Base-by-base conservation (phyloP, 2,329 filamentous ascomycete species). In the Pseudocercospora musae region DNA sequence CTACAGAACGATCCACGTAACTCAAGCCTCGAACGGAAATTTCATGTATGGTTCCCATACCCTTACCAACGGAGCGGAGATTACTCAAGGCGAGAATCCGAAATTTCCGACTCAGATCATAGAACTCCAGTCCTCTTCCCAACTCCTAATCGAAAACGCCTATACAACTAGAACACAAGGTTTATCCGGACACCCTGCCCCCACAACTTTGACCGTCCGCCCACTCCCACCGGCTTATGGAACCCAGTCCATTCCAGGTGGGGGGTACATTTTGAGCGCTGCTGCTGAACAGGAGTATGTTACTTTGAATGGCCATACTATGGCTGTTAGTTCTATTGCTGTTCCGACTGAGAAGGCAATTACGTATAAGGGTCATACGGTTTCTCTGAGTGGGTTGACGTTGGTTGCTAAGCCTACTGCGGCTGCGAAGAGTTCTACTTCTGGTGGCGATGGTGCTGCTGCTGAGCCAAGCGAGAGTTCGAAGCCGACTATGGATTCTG, bases 21-120 rank as follows among this genome's bases (percentile, higher is more conserved):
- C 59, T 15, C 58, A 49, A 33, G 58, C 65, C 54, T 62, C 65
- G 9, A 58, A 60, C n/a, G 65, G 65, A 18, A 54, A 57, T 44
- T 67, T 57, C 50, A 58, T 68, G 60, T 37, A 65, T 11, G 63
- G 58, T 59, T 52, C 52, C 46, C 20, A 33, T 5, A 67, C 66
- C 2, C 53, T 68, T 23, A 40, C 57, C 13, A 56, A 60, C 8
- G 59, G 59, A 46, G 33, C 42, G 15, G 20, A 55, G 8, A 54
- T 66, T 15, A 65, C 58, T 6, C 44, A 58, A 40, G 60, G 57
- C 52, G 52, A 48, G 23, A 50, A 18, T 21, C 23, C 44, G 4
- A 48, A 48, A 25, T 48, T 48, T 8, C 44, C 59, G 13, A 55
- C 64, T 7, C 42, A 64, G 8, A 33, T 63, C 53, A 49, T 67